phyloP scores from a whole-genome alignment of 1,284 basidiomycete genomes.

The Tilletia indica region DNA sequence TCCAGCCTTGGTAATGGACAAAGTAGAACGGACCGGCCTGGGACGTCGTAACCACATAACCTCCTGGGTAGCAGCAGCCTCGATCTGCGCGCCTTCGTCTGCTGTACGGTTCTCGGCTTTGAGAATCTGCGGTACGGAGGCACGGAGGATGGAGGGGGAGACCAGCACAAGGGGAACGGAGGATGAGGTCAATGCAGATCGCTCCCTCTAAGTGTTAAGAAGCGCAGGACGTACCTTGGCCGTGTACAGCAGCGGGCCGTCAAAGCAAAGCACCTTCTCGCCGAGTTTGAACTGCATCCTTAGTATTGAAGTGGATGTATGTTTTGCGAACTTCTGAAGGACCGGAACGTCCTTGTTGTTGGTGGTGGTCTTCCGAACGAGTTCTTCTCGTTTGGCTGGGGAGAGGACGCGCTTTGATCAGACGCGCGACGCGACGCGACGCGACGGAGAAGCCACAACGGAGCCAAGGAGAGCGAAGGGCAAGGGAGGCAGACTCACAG shows the following conservation, averaged over 20 bases:
- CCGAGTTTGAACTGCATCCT: constrained; percentile 60
- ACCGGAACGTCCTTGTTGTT: too few relatives aligned
- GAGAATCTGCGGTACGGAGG: constrained; percentile 63
- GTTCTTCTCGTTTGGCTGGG: too few relatives aligned
- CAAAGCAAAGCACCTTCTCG: constrained; percentile 87
- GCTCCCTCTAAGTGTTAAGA: too few relatives aligned
- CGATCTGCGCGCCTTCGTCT: constrained; percentile 13
- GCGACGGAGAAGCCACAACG: too few relatives aligned
- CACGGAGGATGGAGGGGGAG: not conserved
- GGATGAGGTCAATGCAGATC: not conserved
- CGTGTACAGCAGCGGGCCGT: constrained; percentile 90
- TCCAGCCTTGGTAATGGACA: constrained; percentile 99
- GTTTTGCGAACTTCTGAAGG: not conserved
- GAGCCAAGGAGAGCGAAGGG: too few relatives aligned
- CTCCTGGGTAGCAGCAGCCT: constrained; percentile 55
- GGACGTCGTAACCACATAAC: constrained; percentile 66
- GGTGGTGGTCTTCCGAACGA: too few relatives aligned
- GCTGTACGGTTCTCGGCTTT: constrained; percentile 68
- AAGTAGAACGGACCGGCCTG: constrained; percentile 78
- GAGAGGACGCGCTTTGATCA: too few relatives aligned
- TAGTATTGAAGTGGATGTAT: not conserved
- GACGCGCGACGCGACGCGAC: too few relatives aligned
- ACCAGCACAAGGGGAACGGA: not conserved
- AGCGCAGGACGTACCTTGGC: constrained; percentile 66
- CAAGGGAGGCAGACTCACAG: too few relatives aligned